Evolutionary conservation across 2,329 filamentous ascomycete genomes (phyloP).

Genomic region (Penicillium sp.): DNA sequence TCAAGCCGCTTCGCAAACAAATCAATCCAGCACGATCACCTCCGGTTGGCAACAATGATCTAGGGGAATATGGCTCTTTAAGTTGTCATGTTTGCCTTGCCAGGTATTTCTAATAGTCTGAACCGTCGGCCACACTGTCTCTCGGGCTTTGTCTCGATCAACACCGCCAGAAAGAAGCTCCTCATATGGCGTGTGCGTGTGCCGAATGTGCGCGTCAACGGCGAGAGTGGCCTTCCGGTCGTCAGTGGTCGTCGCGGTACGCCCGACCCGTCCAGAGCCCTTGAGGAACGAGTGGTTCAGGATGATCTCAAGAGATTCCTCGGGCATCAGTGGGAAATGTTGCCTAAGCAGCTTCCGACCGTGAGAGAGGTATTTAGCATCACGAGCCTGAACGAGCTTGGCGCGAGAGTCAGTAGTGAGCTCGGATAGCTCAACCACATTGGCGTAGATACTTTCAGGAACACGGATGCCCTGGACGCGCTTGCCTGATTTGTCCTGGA

Average conservation of each 20-base stretch:
- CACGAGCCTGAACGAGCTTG: slow-evolving; percentile 38
- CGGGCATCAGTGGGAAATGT: slow-evolving; percentile 42
- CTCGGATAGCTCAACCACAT: slow-evolving; percentile 39
- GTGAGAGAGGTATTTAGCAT: slow-evolving; percentile 29
- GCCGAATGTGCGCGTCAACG: slow-evolving; percentile 46
- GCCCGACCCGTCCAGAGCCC: slow-evolving; percentile 42
- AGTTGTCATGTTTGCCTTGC: slow-evolving; percentile 19
- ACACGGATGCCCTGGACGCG: slow-evolving; percentile 44
- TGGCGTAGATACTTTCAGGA: slow-evolving; percentile 37
- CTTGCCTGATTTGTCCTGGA: slow-evolving; percentile 31
- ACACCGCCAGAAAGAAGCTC: slow-evolving; percentile 27
- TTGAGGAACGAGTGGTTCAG: slow-evolving; percentile 43
- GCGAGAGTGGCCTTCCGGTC: slow-evolving; percentile 38
- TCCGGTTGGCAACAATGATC: neutral
- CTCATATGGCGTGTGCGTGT: slow-evolving; percentile 44
- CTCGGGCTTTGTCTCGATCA: slow-evolving; percentile 29
- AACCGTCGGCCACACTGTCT: slow-evolving; percentile 31
- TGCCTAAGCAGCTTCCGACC: slow-evolving; percentile 26
- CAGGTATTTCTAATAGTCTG: slow-evolving; percentile 31
- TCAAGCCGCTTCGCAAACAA: neutral
- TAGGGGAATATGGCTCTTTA: too few species aligned
- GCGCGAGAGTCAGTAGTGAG: slow-evolving; percentile 42
- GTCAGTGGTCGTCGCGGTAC: slow-evolving; percentile 32
- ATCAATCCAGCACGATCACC: neutral
- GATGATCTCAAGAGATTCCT: slow-evolving; percentile 29